These are phyloP conservation scores for Nyctanthes arbortristis DNA, from an alignment of 257 asterid species.

Conservation along the genomic window DNA sequence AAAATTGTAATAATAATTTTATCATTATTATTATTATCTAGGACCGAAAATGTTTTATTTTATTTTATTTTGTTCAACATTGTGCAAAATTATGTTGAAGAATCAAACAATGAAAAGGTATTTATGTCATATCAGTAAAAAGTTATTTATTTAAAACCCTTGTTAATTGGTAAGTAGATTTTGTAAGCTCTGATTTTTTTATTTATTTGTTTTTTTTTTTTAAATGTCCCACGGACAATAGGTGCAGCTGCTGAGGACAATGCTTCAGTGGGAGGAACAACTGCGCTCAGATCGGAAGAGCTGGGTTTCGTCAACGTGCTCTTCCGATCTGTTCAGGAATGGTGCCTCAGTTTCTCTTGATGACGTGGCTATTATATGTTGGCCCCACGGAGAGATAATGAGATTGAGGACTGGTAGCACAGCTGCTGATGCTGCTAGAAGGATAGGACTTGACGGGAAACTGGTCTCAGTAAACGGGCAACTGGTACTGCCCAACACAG, in stretches of 20 bases:
- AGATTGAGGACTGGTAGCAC: slow-evolving; percentile 89
- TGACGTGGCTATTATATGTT: slow-evolving; percentile 85
- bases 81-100: too few species aligned
- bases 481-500: slow-evolving; percentile 74
- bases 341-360: slow-evolving; percentile 46
- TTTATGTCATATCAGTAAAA: neutral
- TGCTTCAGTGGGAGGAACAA: slow-evolving; percentile 99
- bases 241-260: slow-evolving; percentile 83
- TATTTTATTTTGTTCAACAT: too few species aligned
- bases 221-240: slow-evolving; percentile 19
- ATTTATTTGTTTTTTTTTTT: too few species aligned
- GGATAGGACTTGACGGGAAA: slow-evolving; percentile 80
- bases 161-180: neutral
- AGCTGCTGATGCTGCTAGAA: slow-evolving; percentile 92
- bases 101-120: neutral
- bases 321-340: slow-evolving; percentile 25
- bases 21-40: neutral
- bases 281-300: slow-evolving; percentile 78
- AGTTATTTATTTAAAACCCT: neutral
- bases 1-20: too few species aligned
- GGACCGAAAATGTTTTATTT: neutral
- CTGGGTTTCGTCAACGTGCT: slow-evolving; percentile 54
- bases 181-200: neutral
- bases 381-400: slow-evolving; percentile 96
- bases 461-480: slow-evolving; percentile 85